These are phyloP conservation scores for Musa troglodytarum DNA, from an alignment of 176 grass and related monocot species.

Conservation along the genomic window DNA sequence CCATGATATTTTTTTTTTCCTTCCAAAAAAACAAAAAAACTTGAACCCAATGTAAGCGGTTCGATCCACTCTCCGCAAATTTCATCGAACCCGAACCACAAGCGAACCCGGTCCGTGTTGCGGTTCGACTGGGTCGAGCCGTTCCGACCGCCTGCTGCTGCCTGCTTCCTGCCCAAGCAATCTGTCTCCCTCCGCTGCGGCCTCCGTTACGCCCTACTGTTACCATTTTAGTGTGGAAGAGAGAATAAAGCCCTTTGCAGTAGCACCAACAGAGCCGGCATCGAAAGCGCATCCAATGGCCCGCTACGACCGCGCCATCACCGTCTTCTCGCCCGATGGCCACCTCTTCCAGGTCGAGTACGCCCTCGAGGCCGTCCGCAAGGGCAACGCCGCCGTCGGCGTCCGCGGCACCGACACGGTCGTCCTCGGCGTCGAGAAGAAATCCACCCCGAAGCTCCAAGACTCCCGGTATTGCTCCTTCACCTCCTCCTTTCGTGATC, in stretches of 20 bases:
- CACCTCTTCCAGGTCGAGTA: slow-evolving; percentile 99
- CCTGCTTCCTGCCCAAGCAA: slow-evolving; percentile 2
- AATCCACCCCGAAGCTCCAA: slow-evolving; percentile 93
- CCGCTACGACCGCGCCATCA: slow-evolving; percentile 98
- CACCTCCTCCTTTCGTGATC: no score
- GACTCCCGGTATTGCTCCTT: slow-evolving; percentile 54
- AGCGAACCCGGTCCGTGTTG: no score
- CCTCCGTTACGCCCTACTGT: not conserved
- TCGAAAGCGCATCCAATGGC: slow-evolving; percentile 36
- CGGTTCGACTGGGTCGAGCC: no score
- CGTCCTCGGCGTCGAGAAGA: slow-evolving; percentile 99
- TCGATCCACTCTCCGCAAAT: no score
- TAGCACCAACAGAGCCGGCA: not conserved
- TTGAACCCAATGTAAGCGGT: no score
- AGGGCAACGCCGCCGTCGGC: slow-evolving; percentile 97
- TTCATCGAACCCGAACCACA: no score
- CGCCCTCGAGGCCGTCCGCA: slow-evolving; percentile 96
- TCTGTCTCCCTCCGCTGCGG: not conserved
- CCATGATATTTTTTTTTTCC: no score
- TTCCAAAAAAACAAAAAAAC: no score
- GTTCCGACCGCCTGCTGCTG: not conserved
- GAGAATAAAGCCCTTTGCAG: not conserved
- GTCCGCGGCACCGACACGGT: slow-evolving; percentile 86
- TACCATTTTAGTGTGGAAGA: not conserved
- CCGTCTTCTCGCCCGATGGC: slow-evolving; percentile 96